These are phyloP conservation scores for Mortierella sp. DNA, from an alignment of 371 early-diverging fungal species.

Conservation along the genomic window DNA sequence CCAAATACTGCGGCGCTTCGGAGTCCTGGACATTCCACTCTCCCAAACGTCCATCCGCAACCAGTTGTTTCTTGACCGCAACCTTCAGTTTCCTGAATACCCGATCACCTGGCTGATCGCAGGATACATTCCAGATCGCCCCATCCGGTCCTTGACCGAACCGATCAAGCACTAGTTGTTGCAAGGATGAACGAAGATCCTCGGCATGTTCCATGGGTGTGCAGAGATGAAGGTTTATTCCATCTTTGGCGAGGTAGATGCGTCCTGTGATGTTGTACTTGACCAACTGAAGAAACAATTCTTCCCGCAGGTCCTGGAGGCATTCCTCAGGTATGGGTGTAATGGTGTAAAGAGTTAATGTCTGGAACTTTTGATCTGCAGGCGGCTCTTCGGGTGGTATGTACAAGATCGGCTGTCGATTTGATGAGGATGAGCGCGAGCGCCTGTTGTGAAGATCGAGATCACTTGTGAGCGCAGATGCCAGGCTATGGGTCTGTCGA, in stretches of 20 bases:
- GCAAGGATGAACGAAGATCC: constrained; percentile 14
- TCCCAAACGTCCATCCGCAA: constrained; percentile 56
- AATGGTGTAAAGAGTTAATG: constrained; percentile 50
- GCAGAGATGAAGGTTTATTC: constrained; percentile 79
- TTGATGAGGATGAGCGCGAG: background rate
- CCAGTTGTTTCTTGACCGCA: constrained; percentile 68
- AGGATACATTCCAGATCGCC: constrained; percentile 66
- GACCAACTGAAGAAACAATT: constrained; percentile 55
- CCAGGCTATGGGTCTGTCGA: constrained; percentile 1
- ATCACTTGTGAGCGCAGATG: too few relatives aligned
- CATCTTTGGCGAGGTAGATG: constrained; percentile 68
- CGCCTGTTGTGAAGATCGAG: too few relatives aligned
- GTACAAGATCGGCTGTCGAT: constrained; percentile 20
- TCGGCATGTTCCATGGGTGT: constrained; percentile 59
- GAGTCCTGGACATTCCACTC: constrained; percentile 62
- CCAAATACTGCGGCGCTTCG: constrained; percentile 67
- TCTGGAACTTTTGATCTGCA: constrained; percentile 33
- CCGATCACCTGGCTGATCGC: constrained; percentile 58
- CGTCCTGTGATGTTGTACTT: constrained; percentile 66
- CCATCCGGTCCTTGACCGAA: constrained; percentile 59
- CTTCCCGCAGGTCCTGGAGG: constrained; percentile 34
- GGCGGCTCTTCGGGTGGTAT: constrained; percentile 28
- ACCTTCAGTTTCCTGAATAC: constrained; percentile 73
- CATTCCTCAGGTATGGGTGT: constrained; percentile 27
- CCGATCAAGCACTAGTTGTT: constrained; percentile 45